These are phyloP conservation scores for Mycena sanguinolenta DNA, from an alignment of 768 basidiomycete species.

Conservation along the genomic window DNA sequence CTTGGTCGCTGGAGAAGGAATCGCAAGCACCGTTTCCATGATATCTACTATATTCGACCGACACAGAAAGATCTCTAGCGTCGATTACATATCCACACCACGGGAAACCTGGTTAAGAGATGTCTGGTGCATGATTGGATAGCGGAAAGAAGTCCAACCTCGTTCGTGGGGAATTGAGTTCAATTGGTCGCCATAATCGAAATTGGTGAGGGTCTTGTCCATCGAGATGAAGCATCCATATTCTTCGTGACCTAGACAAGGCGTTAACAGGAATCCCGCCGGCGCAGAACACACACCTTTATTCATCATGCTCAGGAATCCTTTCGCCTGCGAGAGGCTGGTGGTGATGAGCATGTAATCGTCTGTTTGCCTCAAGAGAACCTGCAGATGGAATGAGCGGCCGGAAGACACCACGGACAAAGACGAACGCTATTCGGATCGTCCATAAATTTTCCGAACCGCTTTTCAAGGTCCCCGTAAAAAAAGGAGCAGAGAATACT, in stretches of 20 bases:
- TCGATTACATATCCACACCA: constrained; percentile 94
- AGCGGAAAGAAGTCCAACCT: constrained; percentile 1
- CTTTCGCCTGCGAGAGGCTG: constrained; percentile 65
- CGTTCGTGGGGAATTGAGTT: constrained; percentile 28
- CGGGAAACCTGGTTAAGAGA: constrained; percentile 74
- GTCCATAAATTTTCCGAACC: constrained; percentile 63
- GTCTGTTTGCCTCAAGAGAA: constrained; percentile 89
- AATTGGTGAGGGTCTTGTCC: constrained; percentile 92
- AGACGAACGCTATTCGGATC: constrained; percentile 70
- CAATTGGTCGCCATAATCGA: constrained; percentile 65
- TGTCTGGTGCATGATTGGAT: not conserved
- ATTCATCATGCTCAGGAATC: constrained; percentile 84
- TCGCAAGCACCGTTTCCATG: constrained; percentile 64
- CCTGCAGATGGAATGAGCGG: constrained; percentile 54
- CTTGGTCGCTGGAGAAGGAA: not conserved
- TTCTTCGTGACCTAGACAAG: constrained; percentile 82
- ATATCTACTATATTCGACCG: constrained; percentile 83
- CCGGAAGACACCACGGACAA: not conserved
- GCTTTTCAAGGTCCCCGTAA: constrained; percentile 90
- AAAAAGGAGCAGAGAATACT: constrained; percentile 94
- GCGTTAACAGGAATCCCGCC: not conserved
- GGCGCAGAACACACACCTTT: constrained; percentile 58
- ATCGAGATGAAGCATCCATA: constrained; percentile 93
- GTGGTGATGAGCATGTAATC: constrained; percentile 94
- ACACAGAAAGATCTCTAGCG: constrained; percentile 80